Evolutionary conservation across 1,284 basidiomycete genomes (phyloP), one percentile per base, ranked within the genome.

Genomic region (Cryptococcus amylolentus): DNA sequence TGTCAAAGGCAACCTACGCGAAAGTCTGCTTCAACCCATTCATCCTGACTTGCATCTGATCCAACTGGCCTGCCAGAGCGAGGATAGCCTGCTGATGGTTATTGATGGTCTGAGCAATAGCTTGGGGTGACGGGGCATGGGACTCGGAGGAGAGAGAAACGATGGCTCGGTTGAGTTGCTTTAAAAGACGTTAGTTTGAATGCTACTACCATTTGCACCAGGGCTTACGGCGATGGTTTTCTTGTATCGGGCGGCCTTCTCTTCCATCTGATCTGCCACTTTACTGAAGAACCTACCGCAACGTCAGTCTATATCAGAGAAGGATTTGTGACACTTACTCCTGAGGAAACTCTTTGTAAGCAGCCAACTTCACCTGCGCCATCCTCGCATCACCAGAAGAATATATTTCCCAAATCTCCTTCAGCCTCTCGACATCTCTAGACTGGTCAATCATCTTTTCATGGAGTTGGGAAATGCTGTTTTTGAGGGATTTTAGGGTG

Each of bases 41-140:
- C 67, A 74, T 66, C 10, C 70, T 55, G 26, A 68, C 48, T 49
- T 71, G 62, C 18, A 73, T 55, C 5, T 62, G 61, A 55, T 76
- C 72, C 10, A 76, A 57, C 51, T 69, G 67, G 4, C 64, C 70
- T 2, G 73, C 73, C 3, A 76, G 64, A 10, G 65, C 55, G 23
- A 72, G 49, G 16, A 76, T 65, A 14, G 72, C 70, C 31, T 68
- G 56, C 54, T 73, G 69, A 52, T 74, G 72, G 51, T 74, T 76
- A 49, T 72, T 67, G 26, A 76, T 76, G 2, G 72, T 74, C 49
- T 71, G 67, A 16, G 66, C 69, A 38, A 76, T 68, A 23, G 66
- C 72, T 58, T 73, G 69, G 0, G 72, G 72, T n/a, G 69, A 70
- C 31, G 71, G 56, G 6, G 52, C 58, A 18, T 73, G 67, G 2